Evolutionary conservation across 164 flowering plant genomes (phyloP).

Genomic region (Cinnamomum micranthum): DNA sequence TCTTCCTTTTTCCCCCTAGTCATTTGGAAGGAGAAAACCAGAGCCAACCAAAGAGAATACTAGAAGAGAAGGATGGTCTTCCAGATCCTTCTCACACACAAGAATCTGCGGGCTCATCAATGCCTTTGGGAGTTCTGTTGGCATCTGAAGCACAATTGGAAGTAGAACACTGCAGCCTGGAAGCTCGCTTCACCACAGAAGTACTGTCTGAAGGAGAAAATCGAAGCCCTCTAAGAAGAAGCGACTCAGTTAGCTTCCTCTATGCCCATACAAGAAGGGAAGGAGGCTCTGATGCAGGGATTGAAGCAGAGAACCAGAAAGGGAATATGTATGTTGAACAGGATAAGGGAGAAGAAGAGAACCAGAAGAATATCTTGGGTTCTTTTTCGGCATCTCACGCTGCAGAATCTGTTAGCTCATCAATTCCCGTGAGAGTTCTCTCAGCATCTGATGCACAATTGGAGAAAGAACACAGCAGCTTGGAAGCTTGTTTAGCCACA

Average conservation of each 20-base stretch:
- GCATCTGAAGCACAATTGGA: constrained; percentile 14
- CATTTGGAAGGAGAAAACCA: constrained; percentile 7
- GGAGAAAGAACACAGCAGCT: constrained; percentile 17
- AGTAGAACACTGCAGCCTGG: constrained; percentile 18
- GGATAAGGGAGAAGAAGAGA: background rate
- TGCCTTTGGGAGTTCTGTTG: constrained; percentile 14
- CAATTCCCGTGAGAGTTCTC: constrained; percentile 14
- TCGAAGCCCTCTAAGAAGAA: constrained; percentile 10
- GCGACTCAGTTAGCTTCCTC: constrained; percentile 36
- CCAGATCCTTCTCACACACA: constrained; percentile 3
- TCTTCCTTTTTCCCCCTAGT: background rate
- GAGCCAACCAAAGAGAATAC: constrained; percentile 7
- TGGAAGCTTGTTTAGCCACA: constrained; percentile 6
- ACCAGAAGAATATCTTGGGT: constrained; percentile 3
- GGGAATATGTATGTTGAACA: constrained; percentile 1
- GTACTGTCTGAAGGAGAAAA: constrained; percentile 7
- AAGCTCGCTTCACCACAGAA: constrained; percentile 5
- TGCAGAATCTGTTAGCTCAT: constrained; percentile 21
- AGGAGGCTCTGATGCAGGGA: background rate
- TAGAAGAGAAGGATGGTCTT: constrained; percentile 1
- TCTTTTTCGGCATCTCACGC: background rate
- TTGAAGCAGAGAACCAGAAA: constrained; percentile 6
- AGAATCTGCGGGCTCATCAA: constrained; percentile 22
- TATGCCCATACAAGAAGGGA: constrained; percentile 33
- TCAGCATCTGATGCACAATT: constrained; percentile 3